These are phyloP conservation scores for Mytilinidion resinicola DNA, from an alignment of 495 filamentous ascomycete species.

Conservation along the genomic window DNA sequence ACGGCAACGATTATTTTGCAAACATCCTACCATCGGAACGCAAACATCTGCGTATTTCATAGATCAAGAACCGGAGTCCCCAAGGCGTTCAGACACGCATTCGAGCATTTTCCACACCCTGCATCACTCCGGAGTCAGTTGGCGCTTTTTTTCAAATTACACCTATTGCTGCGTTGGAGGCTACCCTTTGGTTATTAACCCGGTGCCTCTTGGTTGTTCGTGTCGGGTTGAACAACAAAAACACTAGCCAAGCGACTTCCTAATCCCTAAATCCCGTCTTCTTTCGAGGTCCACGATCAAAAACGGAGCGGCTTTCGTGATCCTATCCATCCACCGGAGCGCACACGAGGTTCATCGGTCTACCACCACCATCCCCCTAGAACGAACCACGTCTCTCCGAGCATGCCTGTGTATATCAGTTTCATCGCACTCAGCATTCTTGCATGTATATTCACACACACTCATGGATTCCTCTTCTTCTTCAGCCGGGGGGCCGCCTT, in stretches of 20 bases:
- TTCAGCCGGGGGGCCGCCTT: neutral
- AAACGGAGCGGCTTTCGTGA: too few species aligned
- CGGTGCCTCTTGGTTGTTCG: too few species aligned
- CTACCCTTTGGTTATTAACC: too few species aligned
- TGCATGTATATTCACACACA: neutral
- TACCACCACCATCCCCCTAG: too few species aligned
- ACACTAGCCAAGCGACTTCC: too few species aligned
- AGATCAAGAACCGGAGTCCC: conserved; percentile 14
- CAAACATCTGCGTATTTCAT: conserved; percentile 7
- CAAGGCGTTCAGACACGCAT: conserved; percentile 10
- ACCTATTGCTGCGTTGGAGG: too few species aligned
- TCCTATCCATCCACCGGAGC: too few species aligned
- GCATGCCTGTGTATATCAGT: neutral
- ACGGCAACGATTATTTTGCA: conserved; percentile 12
- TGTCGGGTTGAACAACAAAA: too few species aligned
- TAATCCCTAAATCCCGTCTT: too few species aligned
- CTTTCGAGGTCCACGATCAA: too few species aligned
- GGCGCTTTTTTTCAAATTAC: conserved; percentile 7
- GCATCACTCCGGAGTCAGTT: conserved; percentile 19
- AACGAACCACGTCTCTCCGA: too few species aligned
- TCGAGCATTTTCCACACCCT: conserved; percentile 11
- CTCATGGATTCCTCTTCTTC: neutral
- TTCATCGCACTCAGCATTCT: neutral
- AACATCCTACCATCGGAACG: conserved; percentile 3
- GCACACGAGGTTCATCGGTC: too few species aligned